A percentile compares a stretch with the other conserved stretches of the same genome.
Evolutionary conservation across 2,329 filamentous ascomycete genomes (phyloP).

Genomic region (Hypoxylon sp.): DNA sequence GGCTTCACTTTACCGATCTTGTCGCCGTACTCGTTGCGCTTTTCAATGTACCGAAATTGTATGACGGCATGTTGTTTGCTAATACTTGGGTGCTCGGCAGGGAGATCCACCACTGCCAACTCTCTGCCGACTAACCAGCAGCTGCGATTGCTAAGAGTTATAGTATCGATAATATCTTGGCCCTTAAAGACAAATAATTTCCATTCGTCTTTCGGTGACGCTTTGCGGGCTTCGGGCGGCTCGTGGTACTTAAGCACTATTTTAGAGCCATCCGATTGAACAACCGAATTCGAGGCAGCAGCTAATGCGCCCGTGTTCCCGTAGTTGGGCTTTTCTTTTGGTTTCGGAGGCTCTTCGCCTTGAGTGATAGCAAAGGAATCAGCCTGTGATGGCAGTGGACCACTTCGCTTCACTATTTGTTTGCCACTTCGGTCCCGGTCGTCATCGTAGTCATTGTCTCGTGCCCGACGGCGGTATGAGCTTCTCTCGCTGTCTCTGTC

Average conservation of each 20-base stretch:
- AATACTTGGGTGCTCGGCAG: slow-evolving; percentile 89
- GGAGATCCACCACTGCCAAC: slow-evolving; percentile 82
- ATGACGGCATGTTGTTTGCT: slow-evolving; percentile 97
- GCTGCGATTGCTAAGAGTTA: slow-evolving; percentile 81
- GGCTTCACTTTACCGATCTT: slow-evolving; percentile 83
- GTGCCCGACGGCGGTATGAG: slow-evolving; percentile 46
- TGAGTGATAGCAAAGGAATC: slow-evolving; percentile 71
- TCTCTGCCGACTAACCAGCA: slow-evolving; percentile 95
- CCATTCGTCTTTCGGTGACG: slow-evolving; percentile 83
- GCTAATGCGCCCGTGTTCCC: slow-evolving; percentile 84
- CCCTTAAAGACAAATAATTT: slow-evolving; percentile 95
- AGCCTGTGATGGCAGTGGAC: slow-evolving; percentile 72
- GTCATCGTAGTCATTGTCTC: slow-evolving; percentile 41
- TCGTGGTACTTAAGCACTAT: slow-evolving; percentile 97
- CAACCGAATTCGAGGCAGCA: slow-evolving; percentile 84
- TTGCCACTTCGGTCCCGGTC: slow-evolving; percentile 47
- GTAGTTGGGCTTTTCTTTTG: slow-evolving; percentile 92
- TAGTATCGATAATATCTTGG: slow-evolving; percentile 82
- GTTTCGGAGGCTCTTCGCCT: slow-evolving; percentile 66
- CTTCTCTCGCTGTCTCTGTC: slow-evolving; percentile 50
- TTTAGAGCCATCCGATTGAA: slow-evolving; percentile 78
- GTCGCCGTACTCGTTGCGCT: slow-evolving; percentile 89
- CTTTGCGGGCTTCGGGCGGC: slow-evolving; percentile 91
- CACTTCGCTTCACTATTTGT: slow-evolving; percentile 57
- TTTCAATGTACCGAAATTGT: slow-evolving; percentile 89